Base-by-base conservation (phyloP, 2,329 filamentous ascomycete genomes). In the Calonectria pseudoturangicola region DNA sequence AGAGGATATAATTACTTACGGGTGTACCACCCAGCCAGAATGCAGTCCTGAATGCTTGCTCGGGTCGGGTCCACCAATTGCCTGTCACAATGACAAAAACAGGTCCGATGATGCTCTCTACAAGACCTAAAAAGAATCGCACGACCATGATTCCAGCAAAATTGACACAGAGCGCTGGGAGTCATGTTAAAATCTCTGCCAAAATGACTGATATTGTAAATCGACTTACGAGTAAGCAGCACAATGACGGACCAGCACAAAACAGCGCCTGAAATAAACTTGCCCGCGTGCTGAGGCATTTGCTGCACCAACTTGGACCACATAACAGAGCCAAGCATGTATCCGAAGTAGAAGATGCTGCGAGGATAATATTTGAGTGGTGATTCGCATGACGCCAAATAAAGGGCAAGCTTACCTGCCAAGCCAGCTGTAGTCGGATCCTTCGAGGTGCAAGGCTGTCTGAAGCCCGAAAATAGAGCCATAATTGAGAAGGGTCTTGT, bases 61-160 rank as follows among this genome's bases (percentile, higher is more conserved):
- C 62, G 13, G 12, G 39, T 45, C 68, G 25, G 9, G 62, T 70
- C 68, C 68, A 70, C 68, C 68, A 70, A 58, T 70, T 70, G 21
- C 68, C 64, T n/a, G 68, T 70, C 7, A 70, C 36, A 25, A 70
- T 70, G 30, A 70, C 68, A 18, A 70, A 70, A n/a, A 70, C 68
- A 4, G 68, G 33, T 9, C 68, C 68, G n/a, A 70, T 58, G 16
- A 70, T 66, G 8, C 50, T 66, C 43, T 70, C 68, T 8, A 54
- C 27, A 21, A 70, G 47, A 25, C 60, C 62, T n/a, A 70, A 51
- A n/a, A 66, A 58, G 33, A 66, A 70, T 6, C 62, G 68, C 2
- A 66, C 51, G 12, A 41, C 51, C 68, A 66, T 66, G 41, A 70
- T 70, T 1, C 50, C 62, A 7, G 50, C 28, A 41, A 70, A 70